Evolutionary conservation across 495 filamentous ascomycete genomes (phyloP), one percentile per base, ranked within the genome.

Genomic region (Endocarpon pusillum): DNA sequence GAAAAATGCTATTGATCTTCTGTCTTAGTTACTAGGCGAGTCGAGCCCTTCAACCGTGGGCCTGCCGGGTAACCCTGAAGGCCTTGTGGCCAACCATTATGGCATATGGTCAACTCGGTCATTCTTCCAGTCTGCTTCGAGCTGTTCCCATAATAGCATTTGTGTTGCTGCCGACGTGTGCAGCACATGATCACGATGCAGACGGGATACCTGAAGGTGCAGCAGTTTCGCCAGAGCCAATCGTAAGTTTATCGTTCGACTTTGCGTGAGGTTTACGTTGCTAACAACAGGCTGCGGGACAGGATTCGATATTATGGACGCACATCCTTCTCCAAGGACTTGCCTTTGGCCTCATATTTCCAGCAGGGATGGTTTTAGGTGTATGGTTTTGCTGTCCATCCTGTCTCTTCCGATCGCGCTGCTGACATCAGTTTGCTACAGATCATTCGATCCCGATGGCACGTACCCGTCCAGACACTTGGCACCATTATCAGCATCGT

Each of bases 291-390:
- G 20, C 17, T 21, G 28, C 43, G 19, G 17, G 27, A 30, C 40
- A 86, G 78, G 83, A 94, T 44, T 62, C 71, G 32, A 89, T 69
- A 46, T 52, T 97, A 74, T 97, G 87, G 89, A 59, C 75, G 19
- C 89, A 97, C 53, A 94, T 97, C 45, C 65, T 91, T 36, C 48
- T 91, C n/a, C 85, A 93, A 67, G 75, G 75, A 38, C 43, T 82
- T 19, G 65, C 83, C 18, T 96, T 91, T 65, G 89, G 89, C 34
- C 56, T 96, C 31, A 66, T 96, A 25, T 94, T 96, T 45, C 89
- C 89, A 6, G 61, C 82, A 15, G 89, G 91, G 30, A 94, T 97
- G 87, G 87, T 97, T 21, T 62, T 96, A 8, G 87, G 89, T 21
- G 79, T 87, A 71, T 42, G 73, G 61, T 30, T 42, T 21, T 34